Evolutionary conservation across 352 stramenopile species (phyloP).

Genomic region (Pythium brachiatum): DNA sequence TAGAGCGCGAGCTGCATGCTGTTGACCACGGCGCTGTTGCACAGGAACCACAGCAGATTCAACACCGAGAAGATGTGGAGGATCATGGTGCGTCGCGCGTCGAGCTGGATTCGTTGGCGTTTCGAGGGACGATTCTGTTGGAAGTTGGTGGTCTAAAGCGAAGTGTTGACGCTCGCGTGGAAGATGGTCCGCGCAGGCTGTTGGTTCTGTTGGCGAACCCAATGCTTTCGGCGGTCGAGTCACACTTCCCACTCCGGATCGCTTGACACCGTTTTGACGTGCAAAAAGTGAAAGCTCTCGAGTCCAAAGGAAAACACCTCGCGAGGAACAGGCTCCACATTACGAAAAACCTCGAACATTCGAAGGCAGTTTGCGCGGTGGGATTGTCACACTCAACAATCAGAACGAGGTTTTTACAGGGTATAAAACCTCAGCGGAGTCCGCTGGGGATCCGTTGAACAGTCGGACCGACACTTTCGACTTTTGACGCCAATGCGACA

Average conservation of each 20-base stretch:
- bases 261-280: not conserved
- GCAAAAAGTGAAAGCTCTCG: not conserved
- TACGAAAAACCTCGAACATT: not conserved
- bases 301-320: not conserved
- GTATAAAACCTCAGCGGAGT: not conserved
- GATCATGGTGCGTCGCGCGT: slow-evolving; percentile 31
- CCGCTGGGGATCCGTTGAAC: no score
- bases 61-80: slow-evolving; percentile 69
- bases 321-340: not conserved
- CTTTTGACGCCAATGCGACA: not conserved
- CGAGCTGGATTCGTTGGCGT: not conserved
- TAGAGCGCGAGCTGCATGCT: slow-evolving; percentile 81
- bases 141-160: not conserved
- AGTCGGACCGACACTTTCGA: not conserved
- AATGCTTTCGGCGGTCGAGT: not conserved
- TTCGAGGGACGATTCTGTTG: not conserved
- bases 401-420: not conserved
- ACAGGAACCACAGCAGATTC: slow-evolving; percentile 82
- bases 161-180: not conserved
- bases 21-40: slow-evolving; percentile 80
- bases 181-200: no score
- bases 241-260: not conserved
- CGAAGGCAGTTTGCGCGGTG: not conserved
- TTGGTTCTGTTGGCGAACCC: not conserved
- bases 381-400: not conserved